Conservation (phyloP, 1,284 basidiomycete genomes). For the Hymenochaete sp. region DNA sequence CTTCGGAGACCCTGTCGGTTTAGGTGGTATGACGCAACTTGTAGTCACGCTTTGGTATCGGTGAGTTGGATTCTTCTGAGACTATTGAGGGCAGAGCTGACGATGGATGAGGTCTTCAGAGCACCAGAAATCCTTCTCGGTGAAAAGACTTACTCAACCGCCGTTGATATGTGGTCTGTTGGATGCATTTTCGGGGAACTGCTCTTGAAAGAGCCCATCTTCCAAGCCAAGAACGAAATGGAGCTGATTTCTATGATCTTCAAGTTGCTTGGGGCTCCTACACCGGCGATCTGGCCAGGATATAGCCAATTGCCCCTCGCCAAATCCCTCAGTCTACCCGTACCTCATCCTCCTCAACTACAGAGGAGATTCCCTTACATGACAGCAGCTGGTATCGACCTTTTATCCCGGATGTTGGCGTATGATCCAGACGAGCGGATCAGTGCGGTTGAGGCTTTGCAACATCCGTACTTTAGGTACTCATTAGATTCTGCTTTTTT, state of each 20-base stretch:
- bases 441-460: constrained; percentile 78
- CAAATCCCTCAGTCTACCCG: constrained; percentile 70
- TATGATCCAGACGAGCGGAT: constrained; percentile 87
- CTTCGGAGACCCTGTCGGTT: constrained; percentile 89
- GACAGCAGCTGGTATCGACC: constrained; percentile 76
- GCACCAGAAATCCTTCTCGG: constrained; percentile 95
- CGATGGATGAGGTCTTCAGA: constrained; percentile 35
- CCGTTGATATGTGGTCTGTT: constrained; percentile 99
- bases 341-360: constrained; percentile 65
- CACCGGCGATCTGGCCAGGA: constrained; percentile 79
- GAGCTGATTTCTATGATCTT: constrained; percentile 93
- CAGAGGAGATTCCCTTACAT: constrained; percentile 75
- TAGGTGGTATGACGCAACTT: constrained; percentile 91
- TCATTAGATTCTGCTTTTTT: constrained; percentile 23
- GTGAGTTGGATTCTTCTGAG: too few species aligned
- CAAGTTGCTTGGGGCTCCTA: constrained; percentile 86
- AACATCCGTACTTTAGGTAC: constrained; percentile 89
- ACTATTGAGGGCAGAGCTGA: constrained; percentile 18
- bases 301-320: constrained; percentile 72
- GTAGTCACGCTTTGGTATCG: constrained; percentile 99
- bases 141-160: constrained; percentile 87
- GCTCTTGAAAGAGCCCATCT: constrained; percentile 86
- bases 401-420: constrained; percentile 74
- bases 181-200: constrained; percentile 99
- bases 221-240: constrained; percentile 92